phyloP scores from a whole-genome alignment of 2,329 filamentous ascomycete genomes.

The Arthrobotrys sinensis region DNA sequence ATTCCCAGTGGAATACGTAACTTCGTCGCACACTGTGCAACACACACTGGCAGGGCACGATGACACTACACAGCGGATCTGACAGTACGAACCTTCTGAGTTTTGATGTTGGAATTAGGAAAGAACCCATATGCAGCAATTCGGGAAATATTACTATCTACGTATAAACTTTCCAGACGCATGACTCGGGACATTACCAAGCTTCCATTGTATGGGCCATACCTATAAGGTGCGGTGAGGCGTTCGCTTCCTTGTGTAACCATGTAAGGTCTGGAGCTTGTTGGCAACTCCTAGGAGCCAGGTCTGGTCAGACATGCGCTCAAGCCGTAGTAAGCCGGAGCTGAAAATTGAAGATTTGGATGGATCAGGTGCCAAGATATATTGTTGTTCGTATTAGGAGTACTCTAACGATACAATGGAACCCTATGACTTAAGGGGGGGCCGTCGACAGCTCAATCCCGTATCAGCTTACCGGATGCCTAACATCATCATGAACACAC shows the following conservation, averaged over 20 bases:
- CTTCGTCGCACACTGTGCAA: slow-evolving; percentile 16
- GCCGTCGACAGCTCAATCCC: background rate
- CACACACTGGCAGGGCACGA: background rate
- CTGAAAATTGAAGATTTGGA: background rate
- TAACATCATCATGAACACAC: slow-evolving; percentile 12
- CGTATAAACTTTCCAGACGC: background rate
- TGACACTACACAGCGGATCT: slow-evolving; percentile 6
- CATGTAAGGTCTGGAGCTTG: slow-evolving; percentile 28
- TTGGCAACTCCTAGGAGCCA: slow-evolving; percentile 5
- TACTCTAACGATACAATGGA: background rate
- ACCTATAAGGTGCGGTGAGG: background rate
- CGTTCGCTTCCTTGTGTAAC: slow-evolving; percentile 50
- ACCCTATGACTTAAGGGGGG: background rate
- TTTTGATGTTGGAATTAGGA: background rate
- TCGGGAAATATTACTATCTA: slow-evolving; percentile 5
- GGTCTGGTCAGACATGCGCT: background rate
- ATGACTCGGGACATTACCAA: slow-evolving; percentile 7
- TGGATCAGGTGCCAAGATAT: background rate
- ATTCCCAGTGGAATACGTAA: background rate
- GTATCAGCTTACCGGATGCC: slow-evolving; percentile 26
- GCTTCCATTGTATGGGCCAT: background rate
- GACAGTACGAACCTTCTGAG: background rate
- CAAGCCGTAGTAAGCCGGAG: background rate
- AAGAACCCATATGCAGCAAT: background rate
- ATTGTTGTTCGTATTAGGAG: background rate